Base-by-base conservation (phyloP, 83 land plant species). In the Picea abies region DNA sequence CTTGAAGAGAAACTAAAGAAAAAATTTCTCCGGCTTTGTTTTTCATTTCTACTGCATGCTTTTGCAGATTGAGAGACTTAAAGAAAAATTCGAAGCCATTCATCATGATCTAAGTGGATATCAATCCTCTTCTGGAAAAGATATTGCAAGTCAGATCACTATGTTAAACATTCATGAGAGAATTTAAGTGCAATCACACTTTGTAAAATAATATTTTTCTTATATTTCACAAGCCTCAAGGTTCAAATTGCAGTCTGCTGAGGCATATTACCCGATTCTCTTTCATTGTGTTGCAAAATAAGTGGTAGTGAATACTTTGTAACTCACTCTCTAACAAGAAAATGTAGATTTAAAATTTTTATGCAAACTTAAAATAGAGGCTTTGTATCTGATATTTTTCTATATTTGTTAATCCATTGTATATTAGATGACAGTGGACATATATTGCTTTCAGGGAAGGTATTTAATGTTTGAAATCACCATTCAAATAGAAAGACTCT, bases 51-150 rank as follows among this genome's bases (percentile, higher is more conserved):
- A 9, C 5, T 73, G 15, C n/a, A 64, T 32, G 32, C 29, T 26
- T 70, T 72, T 22, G 52, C 90, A 90, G 91, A 85, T 90, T 5
- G 87, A 88, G 67, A 90, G 87, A 80, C 85, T 90, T 60, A 83
- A 90, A 83, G 91, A 90, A 32, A 90, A 90, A 56, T 90, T 90
- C 79, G 79, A 84, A 76, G 75, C 63, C 19, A 88, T 90, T 32
- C 90, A 90, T 75, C 87, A 83, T 63, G 84, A 89, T 23, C 80
- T 90, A 17, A 85, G 25, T 47, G 77, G 58, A 73, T 41, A 73
- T 44, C 58, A 73, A 73, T 73, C 77, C 20, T 47, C 77, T 47
- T 73, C 58, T 44, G 77, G 22, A n/a, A 39, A 73, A 23, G 77
- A 73, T 73, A 22, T 44, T 73, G 58, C 20, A n/a, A 73, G 47